Base-by-base conservation (phyloP, 1,284 basidiomycete genomes). In the Trametes pubescens region DNA sequence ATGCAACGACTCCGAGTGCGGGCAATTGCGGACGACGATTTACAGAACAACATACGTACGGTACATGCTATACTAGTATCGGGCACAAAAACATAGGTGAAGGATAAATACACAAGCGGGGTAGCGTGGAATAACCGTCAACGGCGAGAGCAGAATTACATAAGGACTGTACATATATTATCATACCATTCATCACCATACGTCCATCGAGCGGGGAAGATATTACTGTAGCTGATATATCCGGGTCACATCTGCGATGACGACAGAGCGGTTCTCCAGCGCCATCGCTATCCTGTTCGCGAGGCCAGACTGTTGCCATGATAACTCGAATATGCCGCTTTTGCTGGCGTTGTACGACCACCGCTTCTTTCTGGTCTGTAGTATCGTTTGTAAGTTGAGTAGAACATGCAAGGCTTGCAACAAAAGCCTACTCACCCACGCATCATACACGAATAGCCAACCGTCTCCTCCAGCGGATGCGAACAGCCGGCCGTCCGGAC, bases 381-480 rank as follows among this genome's bases (percentile, higher is more conserved):
- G 29, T 22, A 38, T 38, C 35, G 22, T 13, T 9, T 26, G 26
- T 49, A 14, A 49, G 18, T 4, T 18, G 10, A 10, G 43, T 35
- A 47, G 37, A 29, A 6, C 10, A 14, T 14, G 5, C n/a, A 29
- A 9, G 10, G n/a, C 38, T 22, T 38, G 3, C 22, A 34, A 10
- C 16, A 14, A 26, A 51, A 38, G 4, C 11, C 49, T 26, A 57
- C 72, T 71, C 73, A 76, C 76, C 83, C 80, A 75, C 29, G 84
- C 76, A 63, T 84, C 80, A 64, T 89, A 89, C 14, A 89, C 75
- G 68, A 85, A 79, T 40, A 89, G 65, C 80, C 82, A 85, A 14
- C 88, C 88, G 70, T 90, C 87, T 14, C 84, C 85, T 58, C 86
- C 82, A 16, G 86, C 87, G 2, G 88, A 86, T 1, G 86, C 84